Conservation (phyloP, 2,329 filamentous ascomycete species). For the Zasmidium cellare region DNA sequence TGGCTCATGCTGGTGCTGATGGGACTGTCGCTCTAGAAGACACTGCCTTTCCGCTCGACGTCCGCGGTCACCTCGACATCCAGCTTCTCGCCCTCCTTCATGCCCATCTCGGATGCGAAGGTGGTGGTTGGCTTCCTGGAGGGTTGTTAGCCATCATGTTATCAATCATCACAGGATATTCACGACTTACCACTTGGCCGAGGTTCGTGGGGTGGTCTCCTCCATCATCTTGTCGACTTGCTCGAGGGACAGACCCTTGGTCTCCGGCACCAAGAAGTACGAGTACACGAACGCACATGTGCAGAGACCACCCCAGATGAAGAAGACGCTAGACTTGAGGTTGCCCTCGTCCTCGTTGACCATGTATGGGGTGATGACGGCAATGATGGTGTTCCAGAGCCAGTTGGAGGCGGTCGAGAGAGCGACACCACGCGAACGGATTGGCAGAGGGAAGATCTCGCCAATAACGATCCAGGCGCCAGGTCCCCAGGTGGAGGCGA, state of each 20-base stretch:
- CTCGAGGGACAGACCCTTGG: slow-evolving; percentile 82
- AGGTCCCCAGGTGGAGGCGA: slow-evolving; percentile 85
- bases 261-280: slow-evolving; percentile 67
- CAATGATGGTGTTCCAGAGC: slow-evolving; percentile 53
- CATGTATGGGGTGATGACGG: slow-evolving; percentile 65
- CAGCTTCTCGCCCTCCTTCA: slow-evolving; percentile 34
- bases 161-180: no score
- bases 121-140: slow-evolving; percentile 33
- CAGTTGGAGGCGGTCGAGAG: slow-evolving; percentile 88
- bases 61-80: slow-evolving; percentile 29
- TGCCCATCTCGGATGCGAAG: slow-evolving; percentile 35
- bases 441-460: slow-evolving; percentile 86
- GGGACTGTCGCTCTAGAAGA: slow-evolving; percentile 27
- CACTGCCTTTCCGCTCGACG: slow-evolving; percentile 37
- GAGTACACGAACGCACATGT: slow-evolving; percentile 51
- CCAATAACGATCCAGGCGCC: slow-evolving; percentile 73
- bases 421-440: slow-evolving; percentile 82
- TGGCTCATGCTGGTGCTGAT: slow-evolving; percentile 8
- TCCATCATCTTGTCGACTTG: slow-evolving; percentile 89
- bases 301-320: slow-evolving; percentile 53
- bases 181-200: slow-evolving; percentile 65
- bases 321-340: slow-evolving; percentile 46
- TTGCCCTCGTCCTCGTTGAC: slow-evolving; percentile 58
- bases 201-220: slow-evolving; percentile 76
- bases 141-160: not conserved